phyloP scores from a whole-genome alignment of 345 rosid species.

The Arabidopsis suecica region DNA sequence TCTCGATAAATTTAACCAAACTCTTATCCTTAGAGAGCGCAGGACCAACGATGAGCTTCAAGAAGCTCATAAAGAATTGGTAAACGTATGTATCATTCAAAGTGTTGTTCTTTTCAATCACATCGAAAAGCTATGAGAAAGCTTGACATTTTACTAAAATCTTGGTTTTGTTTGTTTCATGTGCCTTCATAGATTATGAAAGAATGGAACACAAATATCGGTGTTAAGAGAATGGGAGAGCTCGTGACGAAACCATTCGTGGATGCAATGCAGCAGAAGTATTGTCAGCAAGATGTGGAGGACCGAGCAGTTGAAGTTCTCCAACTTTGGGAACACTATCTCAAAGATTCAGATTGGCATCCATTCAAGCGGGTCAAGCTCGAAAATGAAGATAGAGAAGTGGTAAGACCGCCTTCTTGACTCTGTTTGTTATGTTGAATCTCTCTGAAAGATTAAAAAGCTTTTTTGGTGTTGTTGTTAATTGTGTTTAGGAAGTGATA shows the following conservation, averaged over 20 bases:
- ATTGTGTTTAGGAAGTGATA: constrained; percentile 52
- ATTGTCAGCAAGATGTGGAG: constrained; percentile 74
- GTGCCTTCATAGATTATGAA: constrained; percentile 58
- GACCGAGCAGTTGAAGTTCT: constrained; percentile 72
- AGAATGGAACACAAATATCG: constrained; percentile 58
- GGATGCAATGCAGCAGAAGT: constrained; percentile 77
- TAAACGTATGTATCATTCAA: constrained; percentile 55
- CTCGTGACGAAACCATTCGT: constrained; percentile 78
- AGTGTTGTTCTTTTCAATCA: constrained; percentile 1
- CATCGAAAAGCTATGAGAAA: background rate
- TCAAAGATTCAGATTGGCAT: constrained; percentile 92
- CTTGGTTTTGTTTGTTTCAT: constrained; percentile 25
- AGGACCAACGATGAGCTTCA: constrained; percentile 90
- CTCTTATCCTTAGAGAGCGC: constrained; percentile 78
- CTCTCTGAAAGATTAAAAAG: background rate
- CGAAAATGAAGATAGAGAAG: constrained; percentile 53
- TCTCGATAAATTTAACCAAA: constrained; percentile 73
- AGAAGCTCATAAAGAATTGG: constrained; percentile 89
- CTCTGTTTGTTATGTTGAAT: background rate
- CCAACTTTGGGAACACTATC: constrained; percentile 88
- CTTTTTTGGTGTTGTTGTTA: background rate
- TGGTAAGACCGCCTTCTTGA: constrained; percentile 51
- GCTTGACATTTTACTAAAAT: background rate
- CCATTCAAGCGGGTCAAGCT: constrained; percentile 62
- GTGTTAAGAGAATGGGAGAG: constrained; percentile 95